Evolutionary conservation across 2,329 filamentous ascomycete genomes (phyloP).

Genomic region (Zymoseptoria brevis): DNA sequence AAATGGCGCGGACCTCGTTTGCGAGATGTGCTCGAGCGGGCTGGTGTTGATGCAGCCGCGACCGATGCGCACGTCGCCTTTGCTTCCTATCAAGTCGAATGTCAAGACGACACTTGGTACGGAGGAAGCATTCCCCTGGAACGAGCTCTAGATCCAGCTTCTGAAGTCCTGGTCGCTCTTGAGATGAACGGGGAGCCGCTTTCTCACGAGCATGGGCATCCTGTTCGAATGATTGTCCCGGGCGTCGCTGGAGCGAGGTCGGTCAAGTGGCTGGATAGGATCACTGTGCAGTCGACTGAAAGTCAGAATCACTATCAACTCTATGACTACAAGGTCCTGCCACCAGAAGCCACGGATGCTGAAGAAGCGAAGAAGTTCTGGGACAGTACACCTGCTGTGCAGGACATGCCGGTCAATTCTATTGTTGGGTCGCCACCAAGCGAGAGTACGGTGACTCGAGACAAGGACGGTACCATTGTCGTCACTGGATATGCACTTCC

Average conservation of each 20-base stretch:
- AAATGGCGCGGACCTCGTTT: conserved; percentile 49
- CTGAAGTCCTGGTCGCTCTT: conserved; percentile 58
- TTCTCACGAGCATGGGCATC: conserved; percentile 57
- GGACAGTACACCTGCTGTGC: conserved; percentile 42
- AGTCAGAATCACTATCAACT: conserved; percentile 51
- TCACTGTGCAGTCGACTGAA: conserved; percentile 52
- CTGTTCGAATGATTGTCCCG: conserved; percentile 53
- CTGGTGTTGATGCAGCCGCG: conserved; percentile 33
- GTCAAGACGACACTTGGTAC: conserved; percentile 52
- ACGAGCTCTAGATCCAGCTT: conserved; percentile 37
- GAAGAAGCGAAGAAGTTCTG: conserved; percentile 48
- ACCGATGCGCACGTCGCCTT: conserved; percentile 46
- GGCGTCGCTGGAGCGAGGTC: conserved; percentile 56
- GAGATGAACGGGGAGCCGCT: conserved; percentile 61
- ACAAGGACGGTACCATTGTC: conserved; percentile 37
- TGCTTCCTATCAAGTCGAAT: conserved; percentile 45
- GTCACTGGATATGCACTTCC: conserved; percentile 51
- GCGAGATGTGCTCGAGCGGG: conserved; percentile 43
- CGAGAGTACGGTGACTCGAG: conserved; percentile 35
- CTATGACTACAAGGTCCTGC: conserved; percentile 50
- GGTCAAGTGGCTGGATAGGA: conserved; percentile 54
- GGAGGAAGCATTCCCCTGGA: conserved; percentile 47
- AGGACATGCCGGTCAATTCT: conserved; percentile 34
- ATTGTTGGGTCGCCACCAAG: conserved; percentile 41
- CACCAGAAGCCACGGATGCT: conserved; percentile 42